phyloP scores from a whole-genome alignment of 345 rosid species.

The Linum usitatissimum region DNA sequence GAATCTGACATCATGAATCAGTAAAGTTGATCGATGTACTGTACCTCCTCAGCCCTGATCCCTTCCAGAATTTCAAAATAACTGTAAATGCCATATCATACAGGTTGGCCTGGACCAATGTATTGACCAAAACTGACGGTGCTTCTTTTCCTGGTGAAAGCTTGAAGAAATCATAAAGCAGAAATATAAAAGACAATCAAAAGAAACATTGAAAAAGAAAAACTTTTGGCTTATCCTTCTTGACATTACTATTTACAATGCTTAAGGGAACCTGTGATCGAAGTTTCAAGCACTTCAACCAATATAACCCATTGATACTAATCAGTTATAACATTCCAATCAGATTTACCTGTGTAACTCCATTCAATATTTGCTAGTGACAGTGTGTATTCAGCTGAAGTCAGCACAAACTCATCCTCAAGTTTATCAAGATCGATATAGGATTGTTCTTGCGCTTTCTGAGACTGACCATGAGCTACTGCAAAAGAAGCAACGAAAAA shows the following conservation, averaged over 20 bases:
- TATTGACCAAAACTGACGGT: conserved; percentile 67
- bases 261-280: neutral
- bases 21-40: conserved; percentile 1
- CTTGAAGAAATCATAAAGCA: conserved; percentile 9
- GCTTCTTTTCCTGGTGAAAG: conserved; percentile 39
- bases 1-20: conserved; percentile 6
- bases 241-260: conserved; percentile 5
- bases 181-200: neutral
- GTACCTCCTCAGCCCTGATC: conserved; percentile 61
- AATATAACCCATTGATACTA: neutral
- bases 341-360: conserved; percentile 49
- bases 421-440: conserved; percentile 58
- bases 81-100: conserved; percentile 86
- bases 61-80: conserved; percentile 70
- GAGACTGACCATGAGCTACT: conserved; percentile 37
- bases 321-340: neutral
- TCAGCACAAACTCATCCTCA: conserved; percentile 65
- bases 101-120: conserved; percentile 56
- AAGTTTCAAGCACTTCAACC: neutral
- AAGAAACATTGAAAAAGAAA: neutral
- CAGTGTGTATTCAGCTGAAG: conserved; percentile 75
- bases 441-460: conserved; percentile 26
- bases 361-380: conserved; percentile 54
- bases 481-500: conserved; percentile 14
- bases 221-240: neutral